A percentile compares a stretch with the other conserved stretches of the same genome.
Conservation (phyloP, 306 rosid genomes). For the Cucurbita ficifolia region DNA sequence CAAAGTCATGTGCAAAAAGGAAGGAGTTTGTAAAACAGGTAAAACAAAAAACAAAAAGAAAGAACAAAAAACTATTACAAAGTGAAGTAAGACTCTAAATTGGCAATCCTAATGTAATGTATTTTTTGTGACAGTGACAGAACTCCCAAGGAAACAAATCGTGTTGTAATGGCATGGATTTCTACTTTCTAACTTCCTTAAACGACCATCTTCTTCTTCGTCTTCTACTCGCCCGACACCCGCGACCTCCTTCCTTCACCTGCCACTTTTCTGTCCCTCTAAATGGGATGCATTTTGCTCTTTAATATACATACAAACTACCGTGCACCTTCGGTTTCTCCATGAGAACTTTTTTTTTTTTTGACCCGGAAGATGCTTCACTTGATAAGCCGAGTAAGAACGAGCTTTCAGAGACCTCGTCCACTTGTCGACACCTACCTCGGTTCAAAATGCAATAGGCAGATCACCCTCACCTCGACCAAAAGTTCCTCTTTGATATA, state of each 20-base stretch:
- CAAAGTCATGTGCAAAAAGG: neutral
- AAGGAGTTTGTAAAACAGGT: neutral
- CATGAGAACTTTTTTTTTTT: neutral
- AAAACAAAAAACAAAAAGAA: too few relatives aligned
- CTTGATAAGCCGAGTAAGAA: neutral
- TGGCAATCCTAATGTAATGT: constrained; percentile 1
- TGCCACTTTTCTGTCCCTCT: constrained; percentile 7
- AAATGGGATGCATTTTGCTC: neutral
- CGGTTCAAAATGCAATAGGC: constrained; percentile 11
- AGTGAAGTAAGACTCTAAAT: constrained; percentile 6
- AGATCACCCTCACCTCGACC: constrained; percentile 25
- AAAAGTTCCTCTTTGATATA: constrained; percentile 21
- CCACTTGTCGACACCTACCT: constrained; percentile 17
- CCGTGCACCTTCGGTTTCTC: neutral
- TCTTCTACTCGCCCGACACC: neutral
- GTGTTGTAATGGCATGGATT: neutral
- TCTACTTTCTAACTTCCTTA: constrained; percentile 1
- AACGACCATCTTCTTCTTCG: neutral
- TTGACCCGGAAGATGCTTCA: neutral
- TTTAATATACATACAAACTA: constrained; percentile 21
- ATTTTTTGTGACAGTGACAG: neutral
- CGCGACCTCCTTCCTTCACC: neutral
- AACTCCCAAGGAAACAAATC: neutral
- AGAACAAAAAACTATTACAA: neutral
- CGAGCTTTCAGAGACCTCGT: constrained; percentile 3